Percentiles rank a stretch among this genome's conserved stretches.
These are phyloP conservation scores for Chiua sp. DNA, from an alignment of 1,284 basidiomycete species.

Conservation along the genomic window DNA sequence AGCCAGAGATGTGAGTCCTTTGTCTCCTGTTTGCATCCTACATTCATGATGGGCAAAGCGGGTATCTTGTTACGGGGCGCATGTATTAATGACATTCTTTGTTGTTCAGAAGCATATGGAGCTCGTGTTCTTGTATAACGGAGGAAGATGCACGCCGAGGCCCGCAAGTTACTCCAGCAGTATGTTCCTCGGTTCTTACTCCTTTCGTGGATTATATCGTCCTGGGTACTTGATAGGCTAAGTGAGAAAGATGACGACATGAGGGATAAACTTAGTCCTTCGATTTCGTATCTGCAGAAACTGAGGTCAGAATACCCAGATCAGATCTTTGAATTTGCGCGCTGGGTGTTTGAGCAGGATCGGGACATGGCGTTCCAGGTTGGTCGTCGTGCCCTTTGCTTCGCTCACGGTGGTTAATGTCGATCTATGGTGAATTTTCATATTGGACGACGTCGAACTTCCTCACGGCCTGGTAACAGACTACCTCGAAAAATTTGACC, in stretches of 20 bases:
- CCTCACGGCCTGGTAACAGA: constrained; percentile 78
- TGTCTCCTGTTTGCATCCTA: neutral
- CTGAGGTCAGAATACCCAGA: constrained; percentile 82
- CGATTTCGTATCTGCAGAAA: constrained; percentile 91
- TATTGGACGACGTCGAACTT: constrained; percentile 90
- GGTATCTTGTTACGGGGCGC: neutral
- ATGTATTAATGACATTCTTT: constrained; percentile 3
- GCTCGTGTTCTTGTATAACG: constrained; percentile 90
- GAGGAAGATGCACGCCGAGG: constrained; percentile 95
- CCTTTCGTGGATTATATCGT: neutral
- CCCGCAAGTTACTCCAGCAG: constrained; percentile 83
- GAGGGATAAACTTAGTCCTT: constrained; percentile 83
- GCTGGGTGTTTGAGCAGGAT: constrained; percentile 87
- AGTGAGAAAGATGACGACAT: constrained; percentile 81
- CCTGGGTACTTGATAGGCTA: constrained; percentile 52
- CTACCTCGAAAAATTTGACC: constrained; percentile 80
- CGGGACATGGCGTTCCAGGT: constrained; percentile 80
- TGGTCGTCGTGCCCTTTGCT: constrained; percentile 12
- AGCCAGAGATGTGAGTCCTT: constrained; percentile 69
- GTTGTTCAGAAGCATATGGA: constrained; percentile 83
- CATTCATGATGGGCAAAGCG: neutral
- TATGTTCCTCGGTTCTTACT: constrained; percentile 33
- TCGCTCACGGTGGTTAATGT: neutral
- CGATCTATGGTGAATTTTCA: constrained; percentile 76
- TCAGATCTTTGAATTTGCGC: constrained; percentile 79